Evolutionary conservation across 2,329 filamentous ascomycete species (phyloP).

Genomic region (Penicillium sp.): DNA sequence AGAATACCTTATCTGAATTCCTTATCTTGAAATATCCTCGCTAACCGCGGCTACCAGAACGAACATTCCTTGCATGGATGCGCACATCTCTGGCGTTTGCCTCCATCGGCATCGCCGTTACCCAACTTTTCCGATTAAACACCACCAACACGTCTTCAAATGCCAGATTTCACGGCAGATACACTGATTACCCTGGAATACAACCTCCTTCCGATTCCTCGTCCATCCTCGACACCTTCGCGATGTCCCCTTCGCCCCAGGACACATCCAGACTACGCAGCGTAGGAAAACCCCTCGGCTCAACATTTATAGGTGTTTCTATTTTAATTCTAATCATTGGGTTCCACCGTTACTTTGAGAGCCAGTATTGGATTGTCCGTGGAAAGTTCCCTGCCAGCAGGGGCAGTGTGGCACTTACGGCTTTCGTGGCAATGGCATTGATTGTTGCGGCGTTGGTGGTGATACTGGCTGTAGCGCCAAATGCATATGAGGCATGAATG

Average conservation of each 20-base stretch:
- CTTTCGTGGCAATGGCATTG: slow-evolving; percentile 54
- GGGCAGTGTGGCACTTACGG: slow-evolving; percentile 61
- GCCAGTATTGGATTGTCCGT: slow-evolving; percentile 65
- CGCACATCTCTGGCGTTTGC: slow-evolving; percentile 66
- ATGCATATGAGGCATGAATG: slow-evolving; percentile 26
- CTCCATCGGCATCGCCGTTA: slow-evolving; percentile 65
- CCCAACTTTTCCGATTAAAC: slow-evolving; percentile 66
- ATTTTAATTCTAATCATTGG: slow-evolving; percentile 62
- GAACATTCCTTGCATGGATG: slow-evolving; percentile 69
- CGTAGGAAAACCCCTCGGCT: slow-evolving; percentile 62
- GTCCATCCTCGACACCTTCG: slow-evolving; percentile 15
- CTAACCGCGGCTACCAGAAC: slow-evolving; percentile 47
- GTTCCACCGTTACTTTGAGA: slow-evolving; percentile 66
- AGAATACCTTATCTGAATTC: slow-evolving; percentile 11
- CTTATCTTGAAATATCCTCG: neutral
- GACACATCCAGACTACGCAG: slow-evolving; percentile 42
- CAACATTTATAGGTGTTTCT: slow-evolving; percentile 62
- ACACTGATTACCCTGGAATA: slow-evolving; percentile 5
- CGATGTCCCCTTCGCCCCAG: slow-evolving; percentile 11
- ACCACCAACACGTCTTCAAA: slow-evolving; percentile 41
- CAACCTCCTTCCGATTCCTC: slow-evolving; percentile 20
- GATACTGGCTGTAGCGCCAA: slow-evolving; percentile 56
- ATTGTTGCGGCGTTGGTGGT: slow-evolving; percentile 61
- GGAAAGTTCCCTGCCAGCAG: slow-evolving; percentile 66
- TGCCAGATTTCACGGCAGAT: neutral